These are phyloP conservation scores for Aspergillus bombycis DNA, from an alignment of 2,329 filamentous ascomycete genomes.

Conservation along the genomic window DNA sequence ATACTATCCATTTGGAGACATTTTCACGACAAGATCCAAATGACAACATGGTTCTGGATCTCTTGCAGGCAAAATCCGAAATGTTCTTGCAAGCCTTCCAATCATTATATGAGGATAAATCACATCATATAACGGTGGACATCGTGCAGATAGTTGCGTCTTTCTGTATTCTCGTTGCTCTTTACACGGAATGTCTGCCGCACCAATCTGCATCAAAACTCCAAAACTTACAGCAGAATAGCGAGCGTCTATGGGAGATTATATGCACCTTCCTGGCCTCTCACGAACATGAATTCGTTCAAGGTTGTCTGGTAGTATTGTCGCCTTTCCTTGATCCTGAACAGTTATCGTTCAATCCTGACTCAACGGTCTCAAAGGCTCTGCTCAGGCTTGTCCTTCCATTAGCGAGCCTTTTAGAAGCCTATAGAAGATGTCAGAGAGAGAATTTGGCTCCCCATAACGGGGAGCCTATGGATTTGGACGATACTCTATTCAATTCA, in stretches of 20 bases:
- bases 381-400: conserved; percentile 31
- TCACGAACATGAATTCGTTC: conserved; percentile 31
- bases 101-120: conserved; percentile 44
- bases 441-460: conserved; percentile 11
- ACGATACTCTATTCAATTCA: conserved; percentile 38
- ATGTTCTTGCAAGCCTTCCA: conserved; percentile 49
- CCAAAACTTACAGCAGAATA: conserved; percentile 33
- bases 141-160: conserved; percentile 54
- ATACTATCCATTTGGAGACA: conserved; percentile 24
- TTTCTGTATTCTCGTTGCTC: conserved; percentile 48
- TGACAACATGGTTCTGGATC: conserved; percentile 47
- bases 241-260: conserved; percentile 35
- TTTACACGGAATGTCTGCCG: conserved; percentile 41
- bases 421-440: conserved; percentile 27
- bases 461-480: conserved; percentile 48
- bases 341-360: conserved; percentile 18
- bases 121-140: conserved; percentile 53
- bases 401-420: conserved; percentile 36
- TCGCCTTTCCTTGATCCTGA: conserved; percentile 36
- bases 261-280: conserved; percentile 38
- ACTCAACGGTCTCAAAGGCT: conserved; percentile 25
- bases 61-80: conserved; percentile 51
- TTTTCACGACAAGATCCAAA: conserved; percentile 36
- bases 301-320: conserved; percentile 38
- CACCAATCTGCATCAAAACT: conserved; percentile 35